Evolutionary conservation across 1,139 yeast species (phyloP), one percentile per base, ranked within the genome.

Genomic region (Kodamaea derodonti): DNA sequence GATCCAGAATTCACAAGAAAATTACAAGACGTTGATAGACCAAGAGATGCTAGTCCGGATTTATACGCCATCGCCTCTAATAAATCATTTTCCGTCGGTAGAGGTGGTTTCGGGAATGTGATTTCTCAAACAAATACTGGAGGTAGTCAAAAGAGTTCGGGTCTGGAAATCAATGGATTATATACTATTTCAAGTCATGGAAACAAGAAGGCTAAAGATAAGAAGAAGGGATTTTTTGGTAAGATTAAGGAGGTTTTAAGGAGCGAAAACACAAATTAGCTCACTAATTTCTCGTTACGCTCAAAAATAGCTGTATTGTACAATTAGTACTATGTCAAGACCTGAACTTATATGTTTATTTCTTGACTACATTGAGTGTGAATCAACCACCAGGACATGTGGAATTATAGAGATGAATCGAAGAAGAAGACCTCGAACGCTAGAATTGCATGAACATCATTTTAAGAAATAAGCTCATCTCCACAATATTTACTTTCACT

Each of bases 11-110:
- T 77, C 34, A 72, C 87, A 4, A 66, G 92, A 40, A 72, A 68
- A 46, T 70, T 84, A 12, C 92, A 84, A 56, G 92, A 82, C 47
- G 88, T 82, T 3, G 88, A 80, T 34, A 48, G 46, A 5, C 46
- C 48, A 3, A 52, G 39, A 32, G 55, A 51, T 20, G 26, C 29
- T 25, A 30, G 24, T 4, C 41, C 48, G 26, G 74, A 62, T 3
- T 52, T 67, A 25, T 49, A 59, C 26, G 64, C 71, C 1, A 65
- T 62, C n/a, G 48, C 60, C 10, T 62, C 68, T 15, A 62, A 60
- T 40, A 61, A 58, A 35, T 61, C 72, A 13, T 68, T 65, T 35
- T 55, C 65, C 11, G 60, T 70, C 13, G 75, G 73, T 11, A 57
- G 74, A 45, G 78, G 77, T 20, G 70, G 78, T 2, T 72, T 67